Base-by-base conservation (phyloP, 345 rosid species). In the Angophora floribunda region DNA sequence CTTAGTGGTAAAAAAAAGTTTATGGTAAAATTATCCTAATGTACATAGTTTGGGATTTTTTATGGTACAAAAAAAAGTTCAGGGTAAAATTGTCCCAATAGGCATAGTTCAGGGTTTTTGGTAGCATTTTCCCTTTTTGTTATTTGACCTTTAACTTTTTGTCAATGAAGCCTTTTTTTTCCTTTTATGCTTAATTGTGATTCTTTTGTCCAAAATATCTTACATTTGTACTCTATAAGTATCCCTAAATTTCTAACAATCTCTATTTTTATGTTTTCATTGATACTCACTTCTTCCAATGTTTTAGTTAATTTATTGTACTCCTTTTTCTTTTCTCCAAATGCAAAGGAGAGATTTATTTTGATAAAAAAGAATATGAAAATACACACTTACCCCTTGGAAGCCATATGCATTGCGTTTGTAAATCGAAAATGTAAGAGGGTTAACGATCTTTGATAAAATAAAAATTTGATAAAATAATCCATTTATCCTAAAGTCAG, bases 261-360 rank as follows among this genome's bases (percentile, higher is more conserved):
- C 41, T 36, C 4, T 36, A 36, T 36, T 36, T 36, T 36, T 36
- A 36, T 36, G 41, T n/a, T n/a, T 17, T 28, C 3, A 22, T 1
- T 0, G 30, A 26, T 59, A 59, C 15, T 63, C 17, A 63, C 70
- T 63, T 92, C 1, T 92, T 92, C 51, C 90, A 91, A n/a, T 90
- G 92, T 90, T 91, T 94, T 94, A 93, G 93, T 59, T 92, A 93
- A 11, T 28, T 61, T 61, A 28, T 61, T 61, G 16, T 6, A 28
- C 67, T 28, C 32, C 16, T n/a, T 61, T n/a, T 61, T 26, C 14
- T 26, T 24, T 61, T 6, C 6, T 1, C 8, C 70, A 0, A 0
- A 3, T 0, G 2, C 57, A 5, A 59, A 13, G 53, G 53, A 14
- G 53, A 52, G 7, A 28, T 61, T 61, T 26, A 11, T 52, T 61